phyloP scores from a whole-genome alignment of 2,329 filamentous ascomycete genomes.

The Coniella lustricola region DNA sequence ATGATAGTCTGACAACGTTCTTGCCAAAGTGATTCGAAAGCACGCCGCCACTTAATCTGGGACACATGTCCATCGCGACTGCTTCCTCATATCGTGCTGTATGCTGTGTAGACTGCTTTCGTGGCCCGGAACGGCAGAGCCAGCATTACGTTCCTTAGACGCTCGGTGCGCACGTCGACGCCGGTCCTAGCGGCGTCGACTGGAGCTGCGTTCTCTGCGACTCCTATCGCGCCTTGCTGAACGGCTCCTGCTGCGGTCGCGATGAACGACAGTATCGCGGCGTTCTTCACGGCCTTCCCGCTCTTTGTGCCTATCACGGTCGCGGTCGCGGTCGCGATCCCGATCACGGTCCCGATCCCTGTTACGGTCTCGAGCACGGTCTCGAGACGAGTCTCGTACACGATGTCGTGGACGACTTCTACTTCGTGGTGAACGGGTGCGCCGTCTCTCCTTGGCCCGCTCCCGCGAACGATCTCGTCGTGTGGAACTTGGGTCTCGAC shows the following conservation, averaged over 20 bases:
- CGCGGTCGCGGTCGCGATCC: constrained; percentile 24
- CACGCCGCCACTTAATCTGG: too few relatives aligned
- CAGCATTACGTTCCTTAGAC: neutral
- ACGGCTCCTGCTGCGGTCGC: constrained; percentile 21
- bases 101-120: neutral
- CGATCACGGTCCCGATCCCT: constrained; percentile 26
- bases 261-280: too few relatives aligned
- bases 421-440: constrained; percentile 20
- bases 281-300: neutral
- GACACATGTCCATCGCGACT: too few relatives aligned
- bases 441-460: constrained; percentile 16
- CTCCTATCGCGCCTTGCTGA: constrained; percentile 26
- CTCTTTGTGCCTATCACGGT: constrained; percentile 24
- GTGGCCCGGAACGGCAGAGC: neutral
- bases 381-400: constrained; percentile 25
- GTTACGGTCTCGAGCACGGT: neutral
- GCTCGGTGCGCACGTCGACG: neutral
- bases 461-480: constrained; percentile 12
- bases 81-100: too few relatives aligned
- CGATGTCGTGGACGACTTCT: constrained; percentile 25
- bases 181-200: constrained; percentile 15
- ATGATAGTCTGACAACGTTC: too few relatives aligned
- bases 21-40: too few relatives aligned
- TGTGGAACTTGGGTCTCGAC: constrained; percentile 8
- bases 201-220: constrained; percentile 15